A percentile compares a stretch with the other conserved stretches of the same genome.
phyloP scores from a whole-genome alignment of 306 rosid species.

The Vicia villosa region DNA sequence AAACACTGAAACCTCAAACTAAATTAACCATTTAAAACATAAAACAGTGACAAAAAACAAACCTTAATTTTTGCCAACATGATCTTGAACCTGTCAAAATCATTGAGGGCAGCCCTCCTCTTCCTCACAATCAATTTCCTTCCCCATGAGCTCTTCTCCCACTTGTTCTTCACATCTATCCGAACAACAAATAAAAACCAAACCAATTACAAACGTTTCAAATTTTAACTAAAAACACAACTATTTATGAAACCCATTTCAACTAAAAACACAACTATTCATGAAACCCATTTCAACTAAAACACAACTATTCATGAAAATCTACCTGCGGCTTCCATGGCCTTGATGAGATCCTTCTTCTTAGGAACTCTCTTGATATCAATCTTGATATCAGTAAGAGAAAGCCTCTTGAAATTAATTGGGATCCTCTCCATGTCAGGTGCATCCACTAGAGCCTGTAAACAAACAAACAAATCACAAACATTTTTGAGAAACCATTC shows the following conservation, averaged over 20 bases:
- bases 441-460: constrained; percentile 91
- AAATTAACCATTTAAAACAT: not conserved
- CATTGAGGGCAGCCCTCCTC: constrained; percentile 76
- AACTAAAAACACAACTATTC: too few relatives aligned
- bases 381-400: constrained; percentile 85
- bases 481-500: not conserved
- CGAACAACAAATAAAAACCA: not conserved
- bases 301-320: too few relatives aligned
- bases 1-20: not conserved
- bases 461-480: not conserved
- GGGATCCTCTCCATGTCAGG: constrained; percentile 86
- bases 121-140: constrained; percentile 85
- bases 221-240: not conserved
- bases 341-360: constrained; percentile 86
- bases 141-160: constrained; percentile 99
- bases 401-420: constrained; percentile 89
- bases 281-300: too few relatives aligned
- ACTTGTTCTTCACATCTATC: constrained; percentile 91
- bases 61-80: constrained; percentile 98
- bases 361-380: constrained; percentile 90
- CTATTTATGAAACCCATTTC: too few relatives aligned
- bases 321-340: constrained; percentile 96
- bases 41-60: not conserved
- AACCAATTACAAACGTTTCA: not conserved
- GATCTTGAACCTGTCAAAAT: constrained; percentile 91